These are phyloP conservation scores for Rhododendron simsii DNA, from an alignment of 148 eudicot genomes.

Conservation along the genomic window DNA sequence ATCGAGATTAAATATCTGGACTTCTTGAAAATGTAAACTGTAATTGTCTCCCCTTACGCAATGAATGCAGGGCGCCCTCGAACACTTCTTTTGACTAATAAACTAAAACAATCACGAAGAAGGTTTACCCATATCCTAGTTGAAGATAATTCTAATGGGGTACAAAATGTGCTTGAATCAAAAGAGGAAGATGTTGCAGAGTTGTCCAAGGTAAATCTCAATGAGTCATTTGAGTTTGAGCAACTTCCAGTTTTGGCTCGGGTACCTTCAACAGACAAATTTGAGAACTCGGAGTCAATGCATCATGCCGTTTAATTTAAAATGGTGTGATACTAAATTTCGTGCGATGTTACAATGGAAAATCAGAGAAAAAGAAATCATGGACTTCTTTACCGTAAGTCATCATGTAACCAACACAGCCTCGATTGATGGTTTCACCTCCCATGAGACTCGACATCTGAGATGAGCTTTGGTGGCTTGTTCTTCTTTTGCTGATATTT, in stretches of 20 bases:
- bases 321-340: neutral
- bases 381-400: neutral
- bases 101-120: neutral
- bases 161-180: neutral
- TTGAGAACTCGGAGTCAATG: neutral
- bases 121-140: neutral
- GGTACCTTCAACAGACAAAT: neutral
- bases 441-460: conserved; percentile 56
- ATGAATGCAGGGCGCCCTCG: neutral
- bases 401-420: neutral
- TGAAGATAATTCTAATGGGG: neutral
- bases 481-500: conserved; percentile 74
- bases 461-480: conserved; percentile 36
- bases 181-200: neutral
- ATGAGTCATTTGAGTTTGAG: neutral
- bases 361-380: neutral
- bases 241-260: neutral
- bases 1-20: neutral
- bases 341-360: neutral
- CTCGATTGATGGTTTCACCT: conserved; percentile 17
- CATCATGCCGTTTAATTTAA: neutral
- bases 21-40: neutral
- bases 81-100: neutral
- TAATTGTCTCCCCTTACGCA: neutral
- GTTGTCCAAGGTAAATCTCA: neutral